Conservation (phyloP, 192 early-diverging fungal genomes). For the Entophlyctis luteolus region DNA sequence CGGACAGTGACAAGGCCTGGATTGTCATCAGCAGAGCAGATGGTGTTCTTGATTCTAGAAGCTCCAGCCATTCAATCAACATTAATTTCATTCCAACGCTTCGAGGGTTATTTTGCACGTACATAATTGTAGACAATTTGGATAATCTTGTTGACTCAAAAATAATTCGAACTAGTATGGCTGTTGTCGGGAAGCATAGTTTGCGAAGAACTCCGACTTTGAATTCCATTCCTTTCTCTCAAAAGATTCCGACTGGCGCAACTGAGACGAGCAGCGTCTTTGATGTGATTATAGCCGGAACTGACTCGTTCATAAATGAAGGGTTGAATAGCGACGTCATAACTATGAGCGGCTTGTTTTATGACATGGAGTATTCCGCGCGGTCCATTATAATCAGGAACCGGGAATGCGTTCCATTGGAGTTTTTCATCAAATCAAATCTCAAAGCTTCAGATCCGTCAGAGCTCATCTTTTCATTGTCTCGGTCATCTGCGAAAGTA, state of each 20-base stretch:
- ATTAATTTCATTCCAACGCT: constrained; percentile 56
- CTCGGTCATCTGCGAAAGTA: constrained; percentile 65
- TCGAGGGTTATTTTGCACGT: constrained; percentile 67
- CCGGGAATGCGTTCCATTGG: constrained; percentile 66
- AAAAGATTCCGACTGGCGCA: not conserved
- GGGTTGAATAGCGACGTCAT: constrained; percentile 46
- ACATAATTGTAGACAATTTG: constrained; percentile 69
- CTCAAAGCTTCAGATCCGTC: constrained; percentile 57
- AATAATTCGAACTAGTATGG: constrained; percentile 67
- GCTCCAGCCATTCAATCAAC: constrained; percentile 53
- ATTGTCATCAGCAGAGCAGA: constrained; percentile 63
- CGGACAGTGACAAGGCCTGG: constrained; percentile 59
- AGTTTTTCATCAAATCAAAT: constrained; percentile 71
- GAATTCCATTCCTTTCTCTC: not conserved
- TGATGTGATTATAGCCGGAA: constrained; percentile 67
- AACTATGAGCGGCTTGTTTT: constrained; percentile 68
- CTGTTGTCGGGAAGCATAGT: constrained; percentile 59
- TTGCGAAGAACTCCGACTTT: constrained; percentile 26
- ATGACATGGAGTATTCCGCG: constrained; percentile 67
- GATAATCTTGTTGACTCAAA: constrained; percentile 71
- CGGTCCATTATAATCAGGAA: constrained; percentile 72
- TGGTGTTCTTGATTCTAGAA: constrained; percentile 59
- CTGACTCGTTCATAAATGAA: constrained; percentile 23
- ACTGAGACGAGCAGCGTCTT: constrained; percentile 56
- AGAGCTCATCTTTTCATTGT: constrained; percentile 74